A percentile compares a stretch with the other conserved stretches of the same genome.
phyloP scores from a whole-genome alignment of 2,329 filamentous ascomycete species.

The Colletotrichum phormii region DNA sequence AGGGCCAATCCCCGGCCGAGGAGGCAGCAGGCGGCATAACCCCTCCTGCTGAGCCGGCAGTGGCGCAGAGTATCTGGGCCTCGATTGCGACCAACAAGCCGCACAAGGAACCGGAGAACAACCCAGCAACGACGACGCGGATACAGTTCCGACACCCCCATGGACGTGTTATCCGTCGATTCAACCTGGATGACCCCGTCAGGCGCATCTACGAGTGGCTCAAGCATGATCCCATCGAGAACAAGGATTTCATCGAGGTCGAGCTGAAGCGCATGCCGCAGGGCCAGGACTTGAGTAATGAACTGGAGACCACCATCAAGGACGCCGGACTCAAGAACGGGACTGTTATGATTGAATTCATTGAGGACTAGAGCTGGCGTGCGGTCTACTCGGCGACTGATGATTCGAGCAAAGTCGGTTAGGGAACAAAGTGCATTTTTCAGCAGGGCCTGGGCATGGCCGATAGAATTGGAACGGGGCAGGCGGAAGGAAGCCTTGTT shows the following conservation, averaged over 20 bases:
- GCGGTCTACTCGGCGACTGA: neutral
- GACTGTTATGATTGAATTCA: conserved; percentile 94
- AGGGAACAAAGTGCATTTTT: conserved; percentile 8
- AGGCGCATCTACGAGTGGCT: conserved; percentile 94
- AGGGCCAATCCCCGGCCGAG: conserved; percentile 44
- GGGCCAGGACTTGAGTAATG: conserved; percentile 84
- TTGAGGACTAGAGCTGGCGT: conserved; percentile 63
- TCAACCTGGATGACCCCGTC: conserved; percentile 80
- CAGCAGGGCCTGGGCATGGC: conserved; percentile 9
- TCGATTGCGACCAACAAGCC: conserved; percentile 78
- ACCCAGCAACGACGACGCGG: conserved; percentile 80
- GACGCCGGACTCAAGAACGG: conserved; percentile 90
- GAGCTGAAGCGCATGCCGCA: conserved; percentile 85
- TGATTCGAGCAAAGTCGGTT: neutral
- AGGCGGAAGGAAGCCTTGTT: neutral
- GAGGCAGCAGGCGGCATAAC: conserved; percentile 23
- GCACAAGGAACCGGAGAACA: conserved; percentile 81
- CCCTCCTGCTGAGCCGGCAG: conserved; percentile 38
- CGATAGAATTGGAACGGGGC: conserved; percentile 20
- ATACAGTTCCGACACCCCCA: conserved; percentile 93
- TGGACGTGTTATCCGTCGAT: conserved; percentile 89
- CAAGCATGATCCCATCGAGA: conserved; percentile 86
- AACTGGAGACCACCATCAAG: conserved; percentile 78
- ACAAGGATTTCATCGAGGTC: conserved; percentile 82
- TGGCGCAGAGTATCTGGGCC: conserved; percentile 64